Base-by-base conservation (phyloP, 805 yeast species). In the Kuraishia floccosa region DNA sequence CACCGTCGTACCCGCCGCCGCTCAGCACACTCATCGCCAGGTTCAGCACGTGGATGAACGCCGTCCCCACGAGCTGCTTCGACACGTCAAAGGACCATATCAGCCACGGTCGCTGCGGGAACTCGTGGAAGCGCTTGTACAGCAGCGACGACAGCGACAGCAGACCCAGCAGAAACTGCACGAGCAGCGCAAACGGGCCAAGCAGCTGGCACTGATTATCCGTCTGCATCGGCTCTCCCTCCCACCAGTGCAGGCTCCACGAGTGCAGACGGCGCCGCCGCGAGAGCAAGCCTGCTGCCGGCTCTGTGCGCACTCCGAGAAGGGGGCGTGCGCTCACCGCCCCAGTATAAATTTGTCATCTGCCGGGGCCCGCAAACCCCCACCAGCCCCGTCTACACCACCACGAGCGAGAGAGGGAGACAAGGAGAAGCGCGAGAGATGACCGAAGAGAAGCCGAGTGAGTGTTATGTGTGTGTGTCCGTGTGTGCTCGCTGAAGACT, bases 21-120 rank as follows among this genome's bases (percentile, higher is more conserved):
- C 72, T 68, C 15, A 84, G 35, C 5, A 85, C 68, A 24, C 95
- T 79, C 27, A 84, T 57, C 10, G 72, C 51, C 7, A 89, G 64
- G 44, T 89, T 89, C 46, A 87, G 57, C 6, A 80, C 60, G 49
- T 89, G 98, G 2, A 89, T 69, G 2, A 87, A 84, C 17, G 82
- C 52, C 0, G 97, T 85, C 0, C 97, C 98, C 15, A 84, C 56
- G 1, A 89, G 65, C 50, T 89, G 98, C 47, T 91, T 89, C 12
- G 83, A 70, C 1, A 89, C 94, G 49, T 89, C 98, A 46, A 72
- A 87, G 12, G 68, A 46, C 97, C 97, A 89, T 9, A 87, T 76
- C 41, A 69, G 67, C 83, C 94, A 74, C 3, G 93, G 87, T 40
- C 86, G 66, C 27, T 63, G 51, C 1, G 96, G 96, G 37, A 68